These are phyloP conservation scores for Chimonanthus praecox DNA, from an alignment of 164 flowering plant species.

Conservation along the genomic window DNA sequence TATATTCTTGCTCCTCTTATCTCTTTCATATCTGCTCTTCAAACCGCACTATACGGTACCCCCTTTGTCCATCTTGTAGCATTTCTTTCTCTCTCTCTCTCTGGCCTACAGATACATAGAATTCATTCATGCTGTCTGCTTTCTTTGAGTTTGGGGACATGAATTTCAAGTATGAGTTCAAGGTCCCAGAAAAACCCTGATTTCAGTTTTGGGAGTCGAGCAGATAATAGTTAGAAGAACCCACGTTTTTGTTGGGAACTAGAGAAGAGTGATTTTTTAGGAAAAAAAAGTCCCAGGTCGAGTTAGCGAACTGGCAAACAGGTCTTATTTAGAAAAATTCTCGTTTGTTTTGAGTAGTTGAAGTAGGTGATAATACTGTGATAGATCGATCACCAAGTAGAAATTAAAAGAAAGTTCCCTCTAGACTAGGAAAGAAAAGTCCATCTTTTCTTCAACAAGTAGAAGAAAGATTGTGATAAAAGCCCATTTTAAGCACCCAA, in stretches of 20 bases:
- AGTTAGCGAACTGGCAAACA: neutral
- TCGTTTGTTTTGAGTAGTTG: neutral
- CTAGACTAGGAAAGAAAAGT: neutral
- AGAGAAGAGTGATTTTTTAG: neutral
- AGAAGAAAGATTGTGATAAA: neutral
- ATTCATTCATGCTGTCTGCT: neutral
- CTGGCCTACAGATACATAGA: neutral
- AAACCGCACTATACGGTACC: conserved; percentile 15
- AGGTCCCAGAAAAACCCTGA: neutral
- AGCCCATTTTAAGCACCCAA: neutral
- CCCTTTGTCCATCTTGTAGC: conserved; percentile 9
- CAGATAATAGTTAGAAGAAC: neutral
- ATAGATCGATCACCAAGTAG: neutral
- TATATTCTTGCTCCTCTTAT: conserved; percentile 2
- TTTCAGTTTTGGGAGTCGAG: neutral
- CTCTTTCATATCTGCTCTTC: conserved; percentile 9
- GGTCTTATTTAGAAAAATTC: neutral
- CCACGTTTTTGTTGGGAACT: neutral
- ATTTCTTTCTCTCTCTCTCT: conserved; percentile 3
- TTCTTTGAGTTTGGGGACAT: conserved; percentile 5
- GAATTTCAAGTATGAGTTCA: conserved; percentile 4
- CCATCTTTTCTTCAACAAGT: neutral
- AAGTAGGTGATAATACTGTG: neutral
- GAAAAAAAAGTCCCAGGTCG: neutral
- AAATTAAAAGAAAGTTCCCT: neutral